Conservation (phyloP, 257 asterid species). For the Knoxia roxburghii region DNA sequence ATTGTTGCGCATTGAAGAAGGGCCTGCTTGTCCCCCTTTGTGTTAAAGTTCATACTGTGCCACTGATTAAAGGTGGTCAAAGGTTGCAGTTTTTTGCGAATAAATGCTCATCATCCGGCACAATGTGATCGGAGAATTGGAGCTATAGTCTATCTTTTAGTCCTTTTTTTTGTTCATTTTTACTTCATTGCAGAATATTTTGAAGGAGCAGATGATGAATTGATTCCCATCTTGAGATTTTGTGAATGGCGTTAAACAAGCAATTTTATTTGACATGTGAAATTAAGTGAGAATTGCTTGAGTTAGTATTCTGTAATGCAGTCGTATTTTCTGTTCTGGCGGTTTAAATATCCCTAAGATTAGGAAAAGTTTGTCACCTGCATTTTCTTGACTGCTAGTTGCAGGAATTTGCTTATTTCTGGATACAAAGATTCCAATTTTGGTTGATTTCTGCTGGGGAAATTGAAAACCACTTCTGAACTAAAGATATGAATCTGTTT, state of each 20-base stretch:
- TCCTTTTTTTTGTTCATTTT: neutral
- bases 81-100: neutral
- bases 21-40: no score
- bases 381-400: conserved; percentile 10
- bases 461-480: neutral
- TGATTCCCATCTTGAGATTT: neutral
- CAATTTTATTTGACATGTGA: neutral
- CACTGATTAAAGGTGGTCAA: neutral
- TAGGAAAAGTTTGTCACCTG: conserved; percentile 7
- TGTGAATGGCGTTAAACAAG: neutral
- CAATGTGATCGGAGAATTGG: conserved; percentile 9
- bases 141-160: neutral
- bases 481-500: conserved; percentile 1
- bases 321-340: neutral
- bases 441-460: neutral
- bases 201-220: neutral
- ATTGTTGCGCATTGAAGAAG: neutral
- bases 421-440: neutral
- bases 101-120: neutral
- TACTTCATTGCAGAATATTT: neutral
- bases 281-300: neutral
- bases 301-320: neutral
- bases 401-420: neutral
- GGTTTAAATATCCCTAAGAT: neutral
- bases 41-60: neutral